These are phyloP conservation scores for Themeda triandra DNA, from an alignment of 176 grass and related monocot genomes.

Conservation along the genomic window DNA sequence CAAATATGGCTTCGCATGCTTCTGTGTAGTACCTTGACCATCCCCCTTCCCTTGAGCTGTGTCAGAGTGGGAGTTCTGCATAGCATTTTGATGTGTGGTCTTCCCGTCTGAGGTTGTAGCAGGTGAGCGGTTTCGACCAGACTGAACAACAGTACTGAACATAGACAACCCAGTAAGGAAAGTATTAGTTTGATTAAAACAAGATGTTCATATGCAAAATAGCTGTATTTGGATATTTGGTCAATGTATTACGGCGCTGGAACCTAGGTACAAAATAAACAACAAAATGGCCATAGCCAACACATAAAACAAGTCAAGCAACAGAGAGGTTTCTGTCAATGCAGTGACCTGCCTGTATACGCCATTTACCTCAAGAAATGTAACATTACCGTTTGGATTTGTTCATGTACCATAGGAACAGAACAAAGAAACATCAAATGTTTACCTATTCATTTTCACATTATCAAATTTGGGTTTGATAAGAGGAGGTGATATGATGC, in stretches of 20 bases:
- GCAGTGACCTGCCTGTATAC: background rate
- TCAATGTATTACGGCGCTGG: background rate
- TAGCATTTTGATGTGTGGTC: constrained; percentile 23
- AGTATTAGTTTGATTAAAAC: constrained; percentile 1
- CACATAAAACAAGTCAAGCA: background rate
- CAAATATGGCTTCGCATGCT: constrained; percentile 44
- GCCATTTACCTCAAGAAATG: background rate
- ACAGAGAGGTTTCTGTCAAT: background rate
- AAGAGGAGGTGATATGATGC: background rate
- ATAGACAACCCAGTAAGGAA: constrained; percentile 26
- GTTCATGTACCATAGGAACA: background rate
- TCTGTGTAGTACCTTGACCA: constrained; percentile 31
- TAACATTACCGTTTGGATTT: background rate
- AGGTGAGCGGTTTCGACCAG: constrained; percentile 34
- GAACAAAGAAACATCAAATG: background rate
- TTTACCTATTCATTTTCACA: background rate
- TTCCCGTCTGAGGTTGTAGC: constrained; percentile 41
- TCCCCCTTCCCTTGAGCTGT: constrained; percentile 23
- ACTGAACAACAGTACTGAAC: constrained; percentile 40
- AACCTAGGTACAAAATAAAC: no score
- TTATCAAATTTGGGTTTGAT: background rate
- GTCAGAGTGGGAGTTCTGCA: constrained; percentile 24
- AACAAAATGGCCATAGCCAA: background rate
- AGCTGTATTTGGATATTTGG: background rate
- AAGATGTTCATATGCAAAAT: constrained; percentile 15